Conservation (phyloP, 768 basidiomycete genomes). For the Tulasnella sp. region DNA sequence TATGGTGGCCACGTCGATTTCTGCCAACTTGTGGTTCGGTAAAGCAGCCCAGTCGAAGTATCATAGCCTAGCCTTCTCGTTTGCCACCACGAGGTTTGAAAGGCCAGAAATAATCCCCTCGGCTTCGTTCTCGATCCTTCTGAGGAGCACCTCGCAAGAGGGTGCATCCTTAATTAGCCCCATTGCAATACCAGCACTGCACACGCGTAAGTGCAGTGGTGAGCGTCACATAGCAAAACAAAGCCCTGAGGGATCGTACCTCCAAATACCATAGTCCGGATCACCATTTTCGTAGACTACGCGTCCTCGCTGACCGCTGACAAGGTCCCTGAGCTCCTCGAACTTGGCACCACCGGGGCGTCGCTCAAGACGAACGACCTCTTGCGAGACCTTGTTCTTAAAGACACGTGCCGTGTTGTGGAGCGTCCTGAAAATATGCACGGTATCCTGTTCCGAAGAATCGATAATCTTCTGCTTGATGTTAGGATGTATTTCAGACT, state of each 20-base stretch:
- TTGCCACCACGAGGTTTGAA: conserved; percentile 33
- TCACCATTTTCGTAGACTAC: conserved; percentile 81
- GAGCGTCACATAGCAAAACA: background rate
- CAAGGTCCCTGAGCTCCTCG: conserved; percentile 66
- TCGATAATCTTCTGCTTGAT: conserved; percentile 88
- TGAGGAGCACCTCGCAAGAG: conserved; percentile 68
- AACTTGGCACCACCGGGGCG: conserved; percentile 84
- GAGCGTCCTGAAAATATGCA: conserved; percentile 87
- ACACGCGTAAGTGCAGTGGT: background rate
- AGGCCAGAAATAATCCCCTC: conserved; percentile 60
- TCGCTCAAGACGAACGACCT: conserved; percentile 81
- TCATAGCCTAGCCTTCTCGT: conserved; percentile 30
- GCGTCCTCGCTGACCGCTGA: conserved; percentile 38
- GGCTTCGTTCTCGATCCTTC: conserved; percentile 67
- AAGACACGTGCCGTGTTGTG: conserved; percentile 79
- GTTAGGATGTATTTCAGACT: conserved; percentile 80
- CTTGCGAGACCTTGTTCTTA: conserved; percentile 76
- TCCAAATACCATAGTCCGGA: conserved; percentile 84
- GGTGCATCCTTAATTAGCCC: conserved; percentile 73
- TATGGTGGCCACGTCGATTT: background rate
- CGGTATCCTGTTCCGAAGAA: conserved; percentile 70
- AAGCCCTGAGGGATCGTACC: conserved; percentile 49
- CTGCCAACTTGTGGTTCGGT: background rate
- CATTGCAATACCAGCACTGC: conserved; percentile 36
- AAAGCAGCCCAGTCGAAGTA: too few species aligned